Percentiles rank a stretch among this genome's conserved stretches.
These are phyloP conservation scores for Claviceps sp. DNA, from an alignment of 2,329 filamentous ascomycete genomes.

Conservation along the genomic window DNA sequence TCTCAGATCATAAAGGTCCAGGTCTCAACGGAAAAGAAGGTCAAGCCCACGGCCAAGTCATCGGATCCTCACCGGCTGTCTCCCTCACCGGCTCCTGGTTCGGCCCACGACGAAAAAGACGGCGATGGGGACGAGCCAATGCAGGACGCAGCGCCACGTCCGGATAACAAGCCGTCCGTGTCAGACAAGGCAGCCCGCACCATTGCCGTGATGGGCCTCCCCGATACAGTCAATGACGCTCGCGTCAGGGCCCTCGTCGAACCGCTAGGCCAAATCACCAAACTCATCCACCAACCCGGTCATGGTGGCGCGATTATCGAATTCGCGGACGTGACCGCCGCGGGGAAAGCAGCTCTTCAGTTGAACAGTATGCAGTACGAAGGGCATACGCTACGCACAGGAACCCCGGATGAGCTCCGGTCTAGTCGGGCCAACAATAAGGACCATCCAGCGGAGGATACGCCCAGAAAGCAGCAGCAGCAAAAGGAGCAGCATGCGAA, in stretches of 20 bases:
- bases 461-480: background rate
- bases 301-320: conserved; percentile 81
- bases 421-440: conserved; percentile 31
- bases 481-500: conserved; percentile 2
- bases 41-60: conserved; percentile 40
- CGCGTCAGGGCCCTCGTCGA: conserved; percentile 64
- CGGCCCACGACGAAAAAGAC: conserved; percentile 21
- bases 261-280: conserved; percentile 55
- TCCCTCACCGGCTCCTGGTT: conserved; percentile 21
- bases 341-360: conserved; percentile 55
- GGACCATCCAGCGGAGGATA: conserved; percentile 10
- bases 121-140: conserved; percentile 22
- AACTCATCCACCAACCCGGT: conserved; percentile 65
- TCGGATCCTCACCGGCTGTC: conserved; percentile 18
- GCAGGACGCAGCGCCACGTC: conserved; percentile 13
- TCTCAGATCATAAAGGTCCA: conserved; percentile 55
- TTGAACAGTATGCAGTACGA: conserved; percentile 43
- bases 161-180: conserved; percentile 23
- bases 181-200: conserved; percentile 51
- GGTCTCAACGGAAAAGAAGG: conserved; percentile 40
- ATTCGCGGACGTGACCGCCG: conserved; percentile 54
- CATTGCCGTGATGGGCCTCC: conserved; percentile 69
- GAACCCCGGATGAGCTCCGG: conserved; percentile 40
- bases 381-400: conserved; percentile 39
- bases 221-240: conserved; percentile 84